Evolutionary conservation across 805 yeast genomes (phyloP), one percentile per base, ranked within the genome.

Genomic region (Sugiyamaella floridensis): DNA sequence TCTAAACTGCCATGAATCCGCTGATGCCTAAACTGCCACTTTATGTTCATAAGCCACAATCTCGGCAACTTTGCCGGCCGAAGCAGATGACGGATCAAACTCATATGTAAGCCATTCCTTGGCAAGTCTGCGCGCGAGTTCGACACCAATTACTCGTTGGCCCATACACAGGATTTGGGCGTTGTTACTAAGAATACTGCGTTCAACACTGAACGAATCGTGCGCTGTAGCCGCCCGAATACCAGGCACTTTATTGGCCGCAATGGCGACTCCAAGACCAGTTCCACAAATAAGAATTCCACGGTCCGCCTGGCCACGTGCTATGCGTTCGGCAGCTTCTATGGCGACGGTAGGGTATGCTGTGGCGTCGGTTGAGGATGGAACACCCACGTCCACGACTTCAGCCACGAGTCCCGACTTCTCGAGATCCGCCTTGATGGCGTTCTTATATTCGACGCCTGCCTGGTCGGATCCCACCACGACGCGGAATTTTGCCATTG

Each of bases 191-290:
- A 73, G 64, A 28, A 75, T 73, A 34, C 73, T 67, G 51, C 79
- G 63, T 59, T 75, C 79, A 18, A 75, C 78, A 42, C 74, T 67
- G 64, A 74, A 74, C 5, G 74, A 68, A 58, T 75, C 78, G 53
- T 74, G 78, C 3, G 78, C 78, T 19, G 78, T 75, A 9, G 71
- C 78, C 1, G 78, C 78, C 45, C 78, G 63, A 50, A 75, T 73
- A 10, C 78, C 78, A 2, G 66, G 59, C 18, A 75, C 79, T 57
- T 75, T 75, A 63, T 75, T 75, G 12, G 79, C 78, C 40, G 74
- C 63, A 48, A 75, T 68, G 12, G 77, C 77, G n/a, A 75, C 78
- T 0, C 79, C 79, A 37, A 75, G 64, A 1, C 79, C 79, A 8
- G 79, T 75, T 2, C 78, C 79, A 59, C 79, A 75, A 56, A 75